phyloP scores from a whole-genome alignment of 805 yeast genomes.

The Ogataea polymorpha region DNA sequence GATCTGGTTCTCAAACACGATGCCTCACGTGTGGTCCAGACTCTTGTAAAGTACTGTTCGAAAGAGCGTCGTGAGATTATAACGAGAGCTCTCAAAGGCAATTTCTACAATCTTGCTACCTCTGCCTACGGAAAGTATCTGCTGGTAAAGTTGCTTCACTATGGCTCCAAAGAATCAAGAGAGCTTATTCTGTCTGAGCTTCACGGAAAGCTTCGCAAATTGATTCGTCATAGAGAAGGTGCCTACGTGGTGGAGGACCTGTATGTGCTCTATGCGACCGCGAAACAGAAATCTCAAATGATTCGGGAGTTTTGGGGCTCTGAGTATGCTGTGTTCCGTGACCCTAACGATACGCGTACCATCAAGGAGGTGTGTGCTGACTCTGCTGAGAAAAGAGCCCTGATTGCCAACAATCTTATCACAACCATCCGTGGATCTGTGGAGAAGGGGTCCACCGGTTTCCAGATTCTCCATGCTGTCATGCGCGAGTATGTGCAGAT shows the following conservation, averaged over 20 bases:
- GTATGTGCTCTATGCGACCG: constrained; percentile 77
- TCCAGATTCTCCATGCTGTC: constrained; percentile 93
- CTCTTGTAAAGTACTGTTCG: constrained; percentile 80
- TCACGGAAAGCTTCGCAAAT: constrained; percentile 85
- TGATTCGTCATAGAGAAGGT: constrained; percentile 97
- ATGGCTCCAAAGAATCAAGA: constrained; percentile 82
- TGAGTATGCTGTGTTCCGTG: constrained; percentile 87
- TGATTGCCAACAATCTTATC: constrained; percentile 69
- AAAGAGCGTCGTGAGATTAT: constrained; percentile 75
- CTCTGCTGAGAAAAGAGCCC: constrained; percentile 72
- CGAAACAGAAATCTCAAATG: constrained; percentile 85
- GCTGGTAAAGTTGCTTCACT: constrained; percentile 83
- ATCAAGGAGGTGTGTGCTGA: constrained; percentile 65
- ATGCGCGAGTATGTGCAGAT: constrained; percentile 84
- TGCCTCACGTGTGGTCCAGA: constrained; percentile 94
- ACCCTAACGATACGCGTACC: constrained; percentile 59
- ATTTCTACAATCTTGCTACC: constrained; percentile 79
- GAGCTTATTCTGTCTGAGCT: constrained; percentile 74
- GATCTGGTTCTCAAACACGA: constrained; percentile 94
- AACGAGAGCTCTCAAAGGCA: constrained; percentile 66
- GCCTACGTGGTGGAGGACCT: constrained; percentile 96
- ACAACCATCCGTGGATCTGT: constrained; percentile 88
- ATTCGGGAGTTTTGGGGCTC: constrained; percentile 96
- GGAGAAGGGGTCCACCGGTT: constrained; percentile 93
- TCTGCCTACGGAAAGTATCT: constrained; percentile 92